These are phyloP conservation scores for Cryptococcus hybrid DNA, from an alignment of 1,284 basidiomycete genomes.

Conservation along the genomic window DNA sequence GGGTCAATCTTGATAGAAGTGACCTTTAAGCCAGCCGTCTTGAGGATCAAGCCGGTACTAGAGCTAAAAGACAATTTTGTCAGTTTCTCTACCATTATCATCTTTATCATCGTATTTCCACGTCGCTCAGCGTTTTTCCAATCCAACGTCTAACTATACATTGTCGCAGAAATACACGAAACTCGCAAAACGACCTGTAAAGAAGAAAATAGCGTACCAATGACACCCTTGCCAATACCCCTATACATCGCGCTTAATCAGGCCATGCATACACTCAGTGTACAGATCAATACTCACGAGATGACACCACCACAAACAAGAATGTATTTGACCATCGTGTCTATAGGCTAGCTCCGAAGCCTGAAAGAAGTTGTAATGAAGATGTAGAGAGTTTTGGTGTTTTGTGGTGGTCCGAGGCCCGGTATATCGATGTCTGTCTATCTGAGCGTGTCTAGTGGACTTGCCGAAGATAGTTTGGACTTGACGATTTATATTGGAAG, in stretches of 20 bases:
- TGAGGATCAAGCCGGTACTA: conserved; percentile 92
- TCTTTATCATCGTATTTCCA: no score
- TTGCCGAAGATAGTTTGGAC: no score
- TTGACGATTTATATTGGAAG: no score
- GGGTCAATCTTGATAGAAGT: conserved; percentile 99
- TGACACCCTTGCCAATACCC: conserved; percentile 92
- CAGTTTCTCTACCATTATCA: background rate
- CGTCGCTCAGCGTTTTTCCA: no score
- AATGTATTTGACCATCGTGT: conserved; percentile 69
- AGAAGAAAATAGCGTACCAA: conserved; percentile 58
- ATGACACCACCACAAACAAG: conserved; percentile 88
- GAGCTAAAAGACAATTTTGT: conserved; percentile 59
- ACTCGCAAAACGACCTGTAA: conserved; percentile 1
- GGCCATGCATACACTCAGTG: background rate
- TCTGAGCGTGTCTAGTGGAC: no score
- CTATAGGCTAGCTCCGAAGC: no score
- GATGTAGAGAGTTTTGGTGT: no score
- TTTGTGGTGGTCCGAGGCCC: no score
- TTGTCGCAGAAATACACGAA: background rate
- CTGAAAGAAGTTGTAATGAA: no score
- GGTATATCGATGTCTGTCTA: no score
- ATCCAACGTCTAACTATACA: no score
- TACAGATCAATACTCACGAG: conserved; percentile 38
- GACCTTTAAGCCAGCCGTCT: conserved; percentile 92
- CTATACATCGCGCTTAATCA: conserved; percentile 48